Percentiles rank a stretch among this genome's conserved stretches.
Evolutionary conservation across 1,284 basidiomycete genomes (phyloP).

Genomic region (Malassezia furfur): DNA sequence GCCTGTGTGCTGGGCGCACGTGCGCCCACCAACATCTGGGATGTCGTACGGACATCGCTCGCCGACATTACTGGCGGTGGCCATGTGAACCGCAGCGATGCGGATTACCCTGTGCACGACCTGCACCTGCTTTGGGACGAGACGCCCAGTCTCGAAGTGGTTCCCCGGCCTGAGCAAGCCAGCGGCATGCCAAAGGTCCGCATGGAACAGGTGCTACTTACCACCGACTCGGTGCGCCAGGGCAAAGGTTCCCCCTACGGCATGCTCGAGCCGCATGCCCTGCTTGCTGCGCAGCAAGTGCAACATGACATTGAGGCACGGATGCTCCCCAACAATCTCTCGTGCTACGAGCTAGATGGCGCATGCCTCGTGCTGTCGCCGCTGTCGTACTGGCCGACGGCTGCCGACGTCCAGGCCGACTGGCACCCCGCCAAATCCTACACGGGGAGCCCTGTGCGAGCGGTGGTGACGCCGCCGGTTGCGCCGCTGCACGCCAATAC

Average conservation of each 20-base stretch:
- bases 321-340: neutral
- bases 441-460: slow-evolving; percentile 14
- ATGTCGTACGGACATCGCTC: slow-evolving; percentile 5
- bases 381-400: slow-evolving; percentile 33
- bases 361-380: slow-evolving; percentile 37
- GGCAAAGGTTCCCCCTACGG: slow-evolving; percentile 34
- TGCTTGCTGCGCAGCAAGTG: slow-evolving; percentile 32
- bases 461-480: slow-evolving; percentile 17
- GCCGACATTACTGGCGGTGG: slow-evolving; percentile 8
- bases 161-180: slow-evolving; percentile 4
- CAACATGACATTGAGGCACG: slow-evolving; percentile 26
- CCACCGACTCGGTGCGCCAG: slow-evolving; percentile 37
- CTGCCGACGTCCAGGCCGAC: slow-evolving; percentile 21
- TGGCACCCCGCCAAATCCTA: slow-evolving; percentile 23
- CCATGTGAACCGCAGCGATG: neutral
- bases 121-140: slow-evolving; percentile 46
- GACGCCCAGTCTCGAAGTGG: slow-evolving; percentile 17
- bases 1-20: slow-evolving; percentile 8
- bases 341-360: slow-evolving; percentile 3
- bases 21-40: slow-evolving; percentile 16
- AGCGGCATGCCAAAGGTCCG: slow-evolving; percentile 13
- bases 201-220: slow-evolving; percentile 43
- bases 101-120: slow-evolving; percentile 25
- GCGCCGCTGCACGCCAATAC: slow-evolving; percentile 23
- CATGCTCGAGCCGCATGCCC: slow-evolving; percentile 31